Base-by-base conservation (phyloP, 176 grass and related monocot species). In the Themeda triandra region DNA sequence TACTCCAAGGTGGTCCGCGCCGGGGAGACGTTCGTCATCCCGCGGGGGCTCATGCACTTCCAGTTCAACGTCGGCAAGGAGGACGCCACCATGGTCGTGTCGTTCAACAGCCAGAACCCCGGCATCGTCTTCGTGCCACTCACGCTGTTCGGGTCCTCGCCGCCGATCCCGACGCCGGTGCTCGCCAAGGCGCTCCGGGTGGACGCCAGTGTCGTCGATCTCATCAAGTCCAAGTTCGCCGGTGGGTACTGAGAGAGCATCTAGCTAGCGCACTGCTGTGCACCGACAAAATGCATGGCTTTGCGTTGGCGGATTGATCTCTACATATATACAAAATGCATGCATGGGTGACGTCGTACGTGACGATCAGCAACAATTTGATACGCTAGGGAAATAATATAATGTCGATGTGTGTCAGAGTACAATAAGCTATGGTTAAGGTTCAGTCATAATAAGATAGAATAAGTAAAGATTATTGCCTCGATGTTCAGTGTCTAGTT, bases 61-160 rank as follows among this genome's bases (percentile, higher is more conserved):
- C 87, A 92, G 80, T 89, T 84, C 91, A 96, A 96, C 49, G 56
- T 96, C 18, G 88, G 91, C 0, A 8, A 75, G 30, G 81, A 42
- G 2, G 58, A 78, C 53, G 90, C 93, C 14, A n/a, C 71, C n/a
- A 85, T 80, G 75, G 60, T 91, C 3, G 85, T 87, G 2, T 80
- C 86, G 40, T 92, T 95, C 90, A 86, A 95, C 35, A 95, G 76
- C 86, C 88, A 95, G 83, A 69, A 88, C 24, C 93, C 93, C 0
- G 90, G 93, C 14, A 86, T 87, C 14, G 12, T 91, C 29, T 73
- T 93, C 24, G 88, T 80, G 14, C 69, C 88, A 2, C n/a, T 76
- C 1, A 82, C 88, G 2, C 17, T 95, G 35, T 95, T 95, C 15
- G 90, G 86, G 6, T 86, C 93, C 9, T 91, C 68, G 0, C 93